Percentiles rank a stretch among this genome's conserved stretches.
These are phyloP conservation scores for Solanum pinnatisectum DNA, from an alignment of 257 asterid species.

Conservation along the genomic window DNA sequence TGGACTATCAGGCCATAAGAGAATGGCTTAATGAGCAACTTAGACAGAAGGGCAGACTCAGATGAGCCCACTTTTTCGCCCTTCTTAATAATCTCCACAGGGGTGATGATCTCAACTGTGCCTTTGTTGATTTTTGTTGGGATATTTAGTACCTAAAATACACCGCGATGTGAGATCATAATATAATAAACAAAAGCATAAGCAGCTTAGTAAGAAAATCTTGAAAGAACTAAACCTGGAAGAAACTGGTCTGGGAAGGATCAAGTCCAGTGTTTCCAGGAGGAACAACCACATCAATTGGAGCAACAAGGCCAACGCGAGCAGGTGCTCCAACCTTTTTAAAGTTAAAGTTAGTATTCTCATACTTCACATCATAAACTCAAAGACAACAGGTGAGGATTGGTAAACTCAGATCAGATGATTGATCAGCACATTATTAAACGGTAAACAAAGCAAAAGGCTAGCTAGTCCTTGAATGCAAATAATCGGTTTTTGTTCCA, in stretches of 20 bases:
- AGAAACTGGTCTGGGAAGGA: constrained; percentile 34
- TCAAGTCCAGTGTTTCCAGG: constrained; percentile 37
- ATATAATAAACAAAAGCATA: not conserved
- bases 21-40: constrained; percentile 29
- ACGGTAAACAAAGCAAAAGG: not conserved
- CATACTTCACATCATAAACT: not conserved
- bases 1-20: constrained; percentile 28
- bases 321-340: constrained; percentile 34
- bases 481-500: not conserved
- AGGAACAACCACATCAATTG: constrained; percentile 29
- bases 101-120: constrained; percentile 28
- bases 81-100: constrained; percentile 25
- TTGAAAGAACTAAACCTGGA: constrained; percentile 17
- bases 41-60: constrained; percentile 27
- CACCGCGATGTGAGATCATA: not conserved
- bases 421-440: not conserved
- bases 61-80: constrained; percentile 31
- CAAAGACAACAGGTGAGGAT: not conserved
- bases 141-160: constrained; percentile 22
- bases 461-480: not conserved
- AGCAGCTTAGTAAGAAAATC: not conserved
- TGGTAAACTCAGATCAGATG: not conserved
- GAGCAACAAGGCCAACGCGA: constrained; percentile 28
- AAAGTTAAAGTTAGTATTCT: not conserved
- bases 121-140: constrained; percentile 35